These are phyloP conservation scores for Hysterangium stoloniferum DNA, from an alignment of 768 basidiomycete species.

Conservation along the genomic window DNA sequence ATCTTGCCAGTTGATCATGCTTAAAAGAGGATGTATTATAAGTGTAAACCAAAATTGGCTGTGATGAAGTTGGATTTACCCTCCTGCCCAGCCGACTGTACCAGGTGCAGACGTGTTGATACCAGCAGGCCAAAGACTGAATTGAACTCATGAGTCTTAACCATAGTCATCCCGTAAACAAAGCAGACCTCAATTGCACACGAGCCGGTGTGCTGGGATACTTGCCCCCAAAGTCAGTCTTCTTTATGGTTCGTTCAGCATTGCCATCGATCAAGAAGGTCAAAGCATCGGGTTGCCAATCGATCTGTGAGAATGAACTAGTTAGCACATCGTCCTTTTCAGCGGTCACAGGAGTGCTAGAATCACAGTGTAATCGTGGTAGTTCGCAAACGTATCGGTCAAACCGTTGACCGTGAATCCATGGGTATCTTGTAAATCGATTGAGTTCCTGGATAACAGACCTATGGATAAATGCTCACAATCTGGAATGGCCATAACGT, in stretches of 20 bases:
- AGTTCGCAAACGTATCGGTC: conserved; percentile 59
- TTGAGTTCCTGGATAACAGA: neutral
- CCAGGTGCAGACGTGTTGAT: conserved; percentile 52
- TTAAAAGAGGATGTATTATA: conserved; percentile 12
- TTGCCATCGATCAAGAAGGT: conserved; percentile 66
- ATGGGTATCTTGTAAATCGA: conserved; percentile 27
- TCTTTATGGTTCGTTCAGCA: conserved; percentile 59
- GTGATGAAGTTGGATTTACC: conserved; percentile 23
- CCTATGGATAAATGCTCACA: conserved; percentile 2
- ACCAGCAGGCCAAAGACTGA: conserved; percentile 76
- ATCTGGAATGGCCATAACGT: conserved; percentile 34
- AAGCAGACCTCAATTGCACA: conserved; percentile 66
- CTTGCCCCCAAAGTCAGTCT: conserved; percentile 48
- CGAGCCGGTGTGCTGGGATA: conserved; percentile 77
- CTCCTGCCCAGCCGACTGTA: conserved; percentile 74
- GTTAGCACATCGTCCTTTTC: neutral
- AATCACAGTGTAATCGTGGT: conserved; percentile 69
- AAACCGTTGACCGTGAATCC: conserved; percentile 43
- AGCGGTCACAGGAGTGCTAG: neutral
- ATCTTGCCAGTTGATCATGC: conserved; percentile 74
- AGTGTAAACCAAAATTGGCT: neutral
- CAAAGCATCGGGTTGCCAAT: conserved; percentile 68
- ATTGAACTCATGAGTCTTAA: neutral
- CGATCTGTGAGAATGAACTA: conserved; percentile 40
- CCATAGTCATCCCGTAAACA: neutral